Conservation (phyloP, 169 alveolate genomes). For the Theileria annulata region DNA sequence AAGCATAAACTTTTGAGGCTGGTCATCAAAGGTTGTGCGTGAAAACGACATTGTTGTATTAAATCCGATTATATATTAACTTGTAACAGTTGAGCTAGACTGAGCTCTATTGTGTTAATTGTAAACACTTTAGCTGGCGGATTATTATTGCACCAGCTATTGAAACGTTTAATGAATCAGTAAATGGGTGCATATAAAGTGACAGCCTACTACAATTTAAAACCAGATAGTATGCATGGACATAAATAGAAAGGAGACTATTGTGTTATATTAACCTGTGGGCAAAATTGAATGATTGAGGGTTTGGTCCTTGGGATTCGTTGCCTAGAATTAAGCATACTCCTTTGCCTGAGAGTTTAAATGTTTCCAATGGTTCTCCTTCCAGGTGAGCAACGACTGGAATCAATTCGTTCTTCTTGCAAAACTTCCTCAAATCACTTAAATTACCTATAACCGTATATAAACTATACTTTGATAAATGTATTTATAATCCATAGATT, state of each 20-base stretch:
- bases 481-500: no score
- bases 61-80: background rate
- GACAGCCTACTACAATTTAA: conserved; percentile 55
- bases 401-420: conserved; percentile 61
- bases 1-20: conserved; percentile 43
- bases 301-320: conserved; percentile 62
- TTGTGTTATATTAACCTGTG: conserved; percentile 18
- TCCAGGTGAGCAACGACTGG: conserved; percentile 77
- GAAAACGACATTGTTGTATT: conserved; percentile 40
- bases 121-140: conserved; percentile 54
- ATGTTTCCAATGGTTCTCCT: conserved; percentile 56
- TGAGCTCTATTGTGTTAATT: no score
- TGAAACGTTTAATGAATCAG: conserved; percentile 75
- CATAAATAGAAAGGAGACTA: no score
- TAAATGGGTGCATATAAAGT: conserved; percentile 76
- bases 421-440: conserved; percentile 57
- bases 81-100: background rate
- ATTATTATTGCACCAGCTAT: conserved; percentile 78
- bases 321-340: conserved; percentile 58
- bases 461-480: background rate
- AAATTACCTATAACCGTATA: conserved; percentile 44
- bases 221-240: no score
- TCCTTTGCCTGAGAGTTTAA: conserved; percentile 31
- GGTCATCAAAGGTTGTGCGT: conserved; percentile 42
- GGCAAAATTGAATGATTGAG: conserved; percentile 45